Base-by-base conservation (phyloP, 768 basidiomycete genomes). In the Paxillus involutus region DNA sequence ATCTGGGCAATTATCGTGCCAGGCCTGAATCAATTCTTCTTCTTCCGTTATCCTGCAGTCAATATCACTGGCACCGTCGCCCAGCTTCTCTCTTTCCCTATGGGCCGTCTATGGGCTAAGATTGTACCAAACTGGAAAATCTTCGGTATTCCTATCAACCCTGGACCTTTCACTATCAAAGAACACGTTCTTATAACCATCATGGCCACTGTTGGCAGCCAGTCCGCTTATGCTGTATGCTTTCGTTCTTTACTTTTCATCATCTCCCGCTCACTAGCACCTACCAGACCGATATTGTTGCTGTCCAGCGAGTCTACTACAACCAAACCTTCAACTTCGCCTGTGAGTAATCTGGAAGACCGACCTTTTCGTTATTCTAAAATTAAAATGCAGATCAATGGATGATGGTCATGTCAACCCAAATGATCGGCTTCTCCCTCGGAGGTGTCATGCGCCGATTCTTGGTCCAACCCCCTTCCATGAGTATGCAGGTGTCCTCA, bases 111-210 rank as follows among this genome's bases (percentile, higher is more conserved):
- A 1, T 88, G 85, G 80, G 87, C 87, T 24, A 63, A 36, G 19
- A 61, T 81, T 19, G 59, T 84, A 32, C 88, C 88, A 3, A 63
- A 71, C 30, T 70, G 77, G 52, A 75, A 62, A 41, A 67, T 89
- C 7, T 81, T 84, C 33, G 86, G 87, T 36, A 39, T 83, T 36
- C 73, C 79, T 5, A 63, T 89, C 26, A 89, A 89, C 64, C 85
- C 88, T n/a, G 89, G 90, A 1, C 85, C 83, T 3, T 91, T 89
- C 68, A 83, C 81, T 19, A 87, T 90, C 66, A 90, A 91, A 70
- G 89, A 81, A 59, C 80, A 81, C 59, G 83, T 86, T 0, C 60
- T 91, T n/a, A 81, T 88, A 40, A 89, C 84, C 4, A 81, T 89
- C 47, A 88, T 88, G 71, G 85, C 85, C 3, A 78, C 78, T 44